Evolutionary conservation across 306 rosid species (phyloP), one percentile per base, ranked within the genome.

Genomic region (Citrullus mucosospermus): DNA sequence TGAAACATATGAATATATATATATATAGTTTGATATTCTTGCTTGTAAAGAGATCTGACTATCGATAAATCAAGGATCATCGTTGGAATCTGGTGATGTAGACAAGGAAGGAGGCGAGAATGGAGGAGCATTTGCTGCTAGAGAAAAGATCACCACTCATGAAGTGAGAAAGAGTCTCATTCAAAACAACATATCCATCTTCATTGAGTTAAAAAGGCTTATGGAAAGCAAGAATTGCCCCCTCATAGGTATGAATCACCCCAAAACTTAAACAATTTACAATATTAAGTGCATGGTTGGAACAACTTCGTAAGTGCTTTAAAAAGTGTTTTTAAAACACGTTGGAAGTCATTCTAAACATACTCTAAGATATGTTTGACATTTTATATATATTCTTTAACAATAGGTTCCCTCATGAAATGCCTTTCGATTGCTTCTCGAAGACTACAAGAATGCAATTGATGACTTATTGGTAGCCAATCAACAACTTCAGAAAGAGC

Each of bases 401-500:
- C 3, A 8, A 36, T 36, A 65, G 96, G 98, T 32, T 85, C 97
- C 36, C 90, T 94, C 39, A 90, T 94, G 97, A 96, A 92, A 67
- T 94, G 98, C 90, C 93, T 94, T 25, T 20, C 84, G 91, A 8
- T 76, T 89, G 77, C 86, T 94, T 82, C 93, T 94, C 75, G 90
- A 89, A 89, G 98, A 94, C 82, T 94, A 90, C 95, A 94, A 89
- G 81, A 90, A 83, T 70, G 98, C 92, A 85, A 94, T 94, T 44
- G 92, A 89, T 57, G 97, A 94, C 58, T 88, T 94, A 74, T 81
- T 94, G 83, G 86, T 92, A 53, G 98, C 96, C 59, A 97, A 94
- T 81, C 88, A 89, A 90, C 98, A 90, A 84, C 97, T 94, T 81
- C 97, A 92, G 88, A 92, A 85, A 75, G 98, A 90, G 86, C 92